A percentile compares a stretch with the other conserved stretches of the same genome.
Evolutionary conservation across 2,329 filamentous ascomycete genomes (phyloP).

Genomic region (Sclerotinia glacialis): DNA sequence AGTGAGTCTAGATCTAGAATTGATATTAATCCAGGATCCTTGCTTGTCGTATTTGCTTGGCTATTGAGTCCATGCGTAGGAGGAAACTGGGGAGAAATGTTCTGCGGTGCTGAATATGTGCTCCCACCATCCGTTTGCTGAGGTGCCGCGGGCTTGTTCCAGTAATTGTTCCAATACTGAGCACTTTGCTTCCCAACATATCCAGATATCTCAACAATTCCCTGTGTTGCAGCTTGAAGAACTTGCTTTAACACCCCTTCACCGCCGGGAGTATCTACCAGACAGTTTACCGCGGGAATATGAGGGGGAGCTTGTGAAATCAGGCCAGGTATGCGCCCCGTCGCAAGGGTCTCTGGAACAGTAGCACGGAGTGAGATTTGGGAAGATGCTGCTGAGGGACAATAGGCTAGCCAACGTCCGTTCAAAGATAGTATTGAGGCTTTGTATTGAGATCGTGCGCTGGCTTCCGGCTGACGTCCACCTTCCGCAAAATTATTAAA

Average conservation of each 20-base stretch:
- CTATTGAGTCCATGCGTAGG: constrained; percentile 68
- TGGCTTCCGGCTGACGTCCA: constrained; percentile 44
- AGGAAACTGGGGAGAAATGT: constrained; percentile 56
- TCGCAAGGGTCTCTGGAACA: constrained; percentile 54
- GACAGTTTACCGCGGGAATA: constrained; percentile 62
- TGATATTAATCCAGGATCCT: constrained; percentile 72
- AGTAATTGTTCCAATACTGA: constrained; percentile 78
- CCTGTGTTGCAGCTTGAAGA: constrained; percentile 75
- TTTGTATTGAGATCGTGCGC: constrained; percentile 45
- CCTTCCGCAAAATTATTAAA: constrained; percentile 31
- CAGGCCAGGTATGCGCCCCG: constrained; percentile 54
- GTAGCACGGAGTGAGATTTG: constrained; percentile 66
- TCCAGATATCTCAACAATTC: constrained; percentile 69
- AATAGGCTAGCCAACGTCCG: constrained; percentile 74
- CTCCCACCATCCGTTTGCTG: constrained; percentile 46
- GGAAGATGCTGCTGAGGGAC: constrained; percentile 67
- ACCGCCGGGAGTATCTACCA: constrained; percentile 68
- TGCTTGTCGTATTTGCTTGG: constrained; percentile 47
- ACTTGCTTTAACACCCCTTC: constrained; percentile 73
- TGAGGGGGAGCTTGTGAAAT: constrained; percentile 65
- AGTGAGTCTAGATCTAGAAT: constrained; percentile 68
- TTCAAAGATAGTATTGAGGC: constrained; percentile 67
- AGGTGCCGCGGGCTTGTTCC: constrained; percentile 56
- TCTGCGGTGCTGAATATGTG: constrained; percentile 34
- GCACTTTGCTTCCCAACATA: constrained; percentile 76